Evolutionary conservation across 2,329 filamentous ascomycete genomes (phyloP), one percentile per base, ranked within the genome.

Genomic region (Cordyceps farinosa): DNA sequence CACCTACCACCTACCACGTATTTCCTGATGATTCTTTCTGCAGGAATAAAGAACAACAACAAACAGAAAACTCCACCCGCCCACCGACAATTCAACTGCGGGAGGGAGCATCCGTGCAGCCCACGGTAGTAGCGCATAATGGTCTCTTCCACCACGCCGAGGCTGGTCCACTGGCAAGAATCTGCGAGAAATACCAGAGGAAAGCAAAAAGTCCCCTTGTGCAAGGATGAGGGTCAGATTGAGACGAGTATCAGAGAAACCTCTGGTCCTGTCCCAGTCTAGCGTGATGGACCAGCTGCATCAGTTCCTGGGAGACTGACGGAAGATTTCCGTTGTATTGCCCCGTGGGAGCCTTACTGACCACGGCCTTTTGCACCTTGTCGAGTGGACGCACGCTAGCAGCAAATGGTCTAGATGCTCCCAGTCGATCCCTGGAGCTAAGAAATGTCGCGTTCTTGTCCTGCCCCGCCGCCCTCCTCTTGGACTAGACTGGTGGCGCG

Each of bases 371-470:
- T n/a, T 42, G 32, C 32, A 36, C 27, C 50, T 13, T 22, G 22
- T 22, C n/a, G 56, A 50, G 34, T 38, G 38, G 48, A 53, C 36
- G 29, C 9, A 30, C 27, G 11, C 29, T 56, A 38, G 6, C 40
- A 44, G 53, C 36, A 55, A 27, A 27, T 56, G 27, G 53, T 27
- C 38, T 44, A 56, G 53, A 56, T 56, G 53, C 29, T 22, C 29
- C 40, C 9, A 45, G 38, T 36, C 53, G 29, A 56, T 56, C 53
- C 53, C 36, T 30, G 10, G 29, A 45, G 36, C 53, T 53, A 50
- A 36, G 22, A 58, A 22, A 59, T 59, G 56, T 61, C 57, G 48
- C 48, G 30, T 45, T 61, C 36, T 60, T 13, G 27, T 22, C 34
- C 11, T 30, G 34, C 45, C 57, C 57, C 57, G 34, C 45, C 40